Conservation (phyloP, 1,284 basidiomycete species). For the Wallemia hederae region DNA sequence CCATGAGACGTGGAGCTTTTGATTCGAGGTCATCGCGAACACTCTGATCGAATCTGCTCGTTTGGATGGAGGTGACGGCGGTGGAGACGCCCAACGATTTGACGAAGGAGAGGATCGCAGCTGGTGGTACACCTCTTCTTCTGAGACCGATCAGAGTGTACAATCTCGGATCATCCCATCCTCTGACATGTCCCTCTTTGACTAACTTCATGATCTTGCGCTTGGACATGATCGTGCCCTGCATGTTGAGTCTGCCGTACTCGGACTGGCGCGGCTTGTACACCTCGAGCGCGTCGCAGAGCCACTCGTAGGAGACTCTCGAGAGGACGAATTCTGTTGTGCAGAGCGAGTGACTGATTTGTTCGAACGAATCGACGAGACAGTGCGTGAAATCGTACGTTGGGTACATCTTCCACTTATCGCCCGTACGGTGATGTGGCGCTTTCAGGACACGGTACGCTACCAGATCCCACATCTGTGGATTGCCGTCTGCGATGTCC, state of each 20-base stretch:
- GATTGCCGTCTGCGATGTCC: conserved; percentile 72
- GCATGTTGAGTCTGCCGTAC: conserved; percentile 73
- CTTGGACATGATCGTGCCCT: conserved; percentile 91
- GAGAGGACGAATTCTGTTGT: conserved; percentile 92
- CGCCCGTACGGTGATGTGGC: conserved; percentile 73
- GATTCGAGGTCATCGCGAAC: conserved; percentile 73
- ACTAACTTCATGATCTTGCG: conserved; percentile 82
- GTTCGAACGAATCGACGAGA: conserved; percentile 91
- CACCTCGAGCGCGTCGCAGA: conserved; percentile 81
- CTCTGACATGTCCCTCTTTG: conserved; percentile 48
- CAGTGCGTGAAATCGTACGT: conserved; percentile 99
- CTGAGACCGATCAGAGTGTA: conserved; percentile 90
- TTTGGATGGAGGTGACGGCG: conserved; percentile 53
- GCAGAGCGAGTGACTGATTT: conserved; percentile 94
- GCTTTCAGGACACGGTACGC: conserved; percentile 80
- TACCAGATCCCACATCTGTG: conserved; percentile 98
- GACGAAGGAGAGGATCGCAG: conserved; percentile 78
- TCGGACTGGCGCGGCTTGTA: conserved; percentile 98
- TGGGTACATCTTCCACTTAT: conserved; percentile 81
- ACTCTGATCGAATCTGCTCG: conserved; percentile 62
- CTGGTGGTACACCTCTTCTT: conserved; percentile 78
- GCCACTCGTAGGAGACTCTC: conserved; percentile 93
- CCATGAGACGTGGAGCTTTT: conserved; percentile 60
- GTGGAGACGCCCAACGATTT: conserved; percentile 78
- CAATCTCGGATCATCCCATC: conserved; percentile 96